phyloP scores from a whole-genome alignment of 164 flowering plant species.

The Malania oleifera region DNA sequence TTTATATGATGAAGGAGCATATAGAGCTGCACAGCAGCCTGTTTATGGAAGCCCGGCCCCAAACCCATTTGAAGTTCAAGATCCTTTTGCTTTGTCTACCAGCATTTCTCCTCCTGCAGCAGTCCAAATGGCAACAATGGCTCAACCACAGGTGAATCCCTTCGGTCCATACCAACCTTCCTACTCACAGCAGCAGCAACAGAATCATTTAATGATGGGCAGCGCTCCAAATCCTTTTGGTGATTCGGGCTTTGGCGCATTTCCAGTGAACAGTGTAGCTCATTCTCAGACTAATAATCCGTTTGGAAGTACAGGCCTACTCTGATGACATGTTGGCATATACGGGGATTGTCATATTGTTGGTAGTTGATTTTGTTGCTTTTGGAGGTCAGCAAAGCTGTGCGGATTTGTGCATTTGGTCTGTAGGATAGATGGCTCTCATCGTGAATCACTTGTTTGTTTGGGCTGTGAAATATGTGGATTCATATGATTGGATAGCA shows the following conservation, averaged over 20 bases:
- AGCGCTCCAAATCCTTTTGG: slow-evolving; percentile 82
- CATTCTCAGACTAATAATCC: slow-evolving; percentile 68
- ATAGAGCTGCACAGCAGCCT: slow-evolving; percentile 78
- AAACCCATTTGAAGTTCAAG: slow-evolving; percentile 85
- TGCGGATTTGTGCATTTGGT: slow-evolving; percentile 1
- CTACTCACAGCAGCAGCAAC: slow-evolving; percentile 35
- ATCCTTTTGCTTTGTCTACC: slow-evolving; percentile 78
- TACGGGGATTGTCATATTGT: slow-evolving; percentile 7
- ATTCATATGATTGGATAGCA: slow-evolving; percentile 8
- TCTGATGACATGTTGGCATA: slow-evolving; percentile 26
- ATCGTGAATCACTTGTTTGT: neutral
- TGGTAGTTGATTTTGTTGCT: slow-evolving; percentile 15
- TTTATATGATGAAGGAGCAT: slow-evolving; percentile 82
- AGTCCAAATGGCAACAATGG: slow-evolving; percentile 69
- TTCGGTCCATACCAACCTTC: slow-evolving; percentile 58
- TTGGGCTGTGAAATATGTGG: neutral
- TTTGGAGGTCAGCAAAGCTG: slow-evolving; percentile 9
- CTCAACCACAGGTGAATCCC: slow-evolving; percentile 68
- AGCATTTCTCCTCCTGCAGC: slow-evolving; percentile 48
- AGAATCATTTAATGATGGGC: slow-evolving; percentile 34
- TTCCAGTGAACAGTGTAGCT: slow-evolving; percentile 39
- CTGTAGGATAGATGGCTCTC: neutral
- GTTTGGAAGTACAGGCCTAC: slow-evolving; percentile 70
- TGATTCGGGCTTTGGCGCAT: slow-evolving; percentile 65
- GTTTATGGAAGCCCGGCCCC: slow-evolving; percentile 76